A percentile compares a stretch with the other conserved stretches of the same genome.
Evolutionary conservation across 257 asterid genomes (phyloP).

Genomic region (Solanum raphanifolium): DNA sequence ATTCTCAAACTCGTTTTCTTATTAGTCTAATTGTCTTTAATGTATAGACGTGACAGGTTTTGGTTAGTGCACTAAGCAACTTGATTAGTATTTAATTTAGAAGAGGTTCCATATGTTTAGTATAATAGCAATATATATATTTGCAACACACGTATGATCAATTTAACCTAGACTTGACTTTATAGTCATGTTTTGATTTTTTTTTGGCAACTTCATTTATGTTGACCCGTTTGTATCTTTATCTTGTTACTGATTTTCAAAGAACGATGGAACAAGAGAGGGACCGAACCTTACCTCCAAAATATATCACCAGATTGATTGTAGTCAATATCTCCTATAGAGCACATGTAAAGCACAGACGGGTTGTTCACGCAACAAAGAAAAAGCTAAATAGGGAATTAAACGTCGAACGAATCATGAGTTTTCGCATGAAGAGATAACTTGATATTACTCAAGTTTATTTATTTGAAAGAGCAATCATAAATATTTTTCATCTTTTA

Average conservation of each 20-base stretch:
- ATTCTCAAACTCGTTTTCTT: background rate
- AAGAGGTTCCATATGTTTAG: background rate
- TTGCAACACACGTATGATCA: background rate
- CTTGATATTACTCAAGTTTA: background rate
- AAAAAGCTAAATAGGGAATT: too few species aligned
- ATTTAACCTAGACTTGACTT: background rate
- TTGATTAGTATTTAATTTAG: constrained; percentile 1
- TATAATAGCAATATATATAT: background rate
- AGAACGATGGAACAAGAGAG: background rate
- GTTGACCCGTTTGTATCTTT: background rate
- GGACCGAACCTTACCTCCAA: background rate
- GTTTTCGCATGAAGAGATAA: background rate
- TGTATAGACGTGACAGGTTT: background rate
- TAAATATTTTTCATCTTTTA: background rate
- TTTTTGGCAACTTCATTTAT: background rate
- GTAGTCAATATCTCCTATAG: background rate
- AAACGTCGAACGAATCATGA: background rate
- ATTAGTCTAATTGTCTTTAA: background rate
- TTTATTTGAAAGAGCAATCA: background rate
- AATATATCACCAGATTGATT: background rate
- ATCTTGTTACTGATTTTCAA: background rate
- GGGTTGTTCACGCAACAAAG: too few species aligned
- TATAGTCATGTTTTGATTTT: background rate
- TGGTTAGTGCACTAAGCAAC: constrained; percentile 10
- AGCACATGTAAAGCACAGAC: background rate